Percentiles rank a stretch among this genome's conserved stretches.
Evolutionary conservation across 257 asterid species (phyloP).

Genomic region (Voacanga thouarsii): DNA sequence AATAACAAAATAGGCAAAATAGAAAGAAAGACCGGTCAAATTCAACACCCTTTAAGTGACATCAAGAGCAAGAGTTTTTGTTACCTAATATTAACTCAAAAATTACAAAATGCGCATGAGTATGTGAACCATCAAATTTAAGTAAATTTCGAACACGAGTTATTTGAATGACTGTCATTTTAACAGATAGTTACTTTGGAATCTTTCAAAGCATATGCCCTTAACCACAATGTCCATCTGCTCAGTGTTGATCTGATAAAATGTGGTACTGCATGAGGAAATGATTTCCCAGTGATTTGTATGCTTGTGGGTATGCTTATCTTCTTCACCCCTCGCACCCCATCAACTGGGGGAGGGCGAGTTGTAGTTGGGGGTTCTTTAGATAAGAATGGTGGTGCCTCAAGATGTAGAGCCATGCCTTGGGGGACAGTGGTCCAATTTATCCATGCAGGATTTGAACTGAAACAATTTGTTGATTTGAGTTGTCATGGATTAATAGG

Average conservation of each 20-base stretch:
- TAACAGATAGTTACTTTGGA: background rate
- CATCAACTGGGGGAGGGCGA: background rate
- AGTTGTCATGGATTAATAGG: background rate
- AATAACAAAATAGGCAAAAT: background rate
- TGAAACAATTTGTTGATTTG: background rate
- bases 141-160: no score
- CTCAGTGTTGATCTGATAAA: background rate
- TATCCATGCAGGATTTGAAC: background rate
- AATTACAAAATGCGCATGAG: no score
- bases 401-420: slow-evolving; percentile 9
- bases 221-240: background rate
- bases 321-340: background rate
- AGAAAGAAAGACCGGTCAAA: no score
- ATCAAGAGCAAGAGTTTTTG: no score
- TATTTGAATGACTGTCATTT: no score
- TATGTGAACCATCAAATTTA: no score
- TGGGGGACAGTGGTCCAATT: slow-evolving; percentile 16
- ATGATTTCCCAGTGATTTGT: background rate
- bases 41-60: no score
- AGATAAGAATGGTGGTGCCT: background rate
- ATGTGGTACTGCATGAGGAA: background rate
- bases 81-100: no score
- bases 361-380: background rate
- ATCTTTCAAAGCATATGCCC: background rate
- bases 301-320: background rate